Evolutionary conservation across 306 rosid genomes (phyloP), one percentile per base, ranked within the genome.

Genomic region (Gastrolobium bilobum): DNA sequence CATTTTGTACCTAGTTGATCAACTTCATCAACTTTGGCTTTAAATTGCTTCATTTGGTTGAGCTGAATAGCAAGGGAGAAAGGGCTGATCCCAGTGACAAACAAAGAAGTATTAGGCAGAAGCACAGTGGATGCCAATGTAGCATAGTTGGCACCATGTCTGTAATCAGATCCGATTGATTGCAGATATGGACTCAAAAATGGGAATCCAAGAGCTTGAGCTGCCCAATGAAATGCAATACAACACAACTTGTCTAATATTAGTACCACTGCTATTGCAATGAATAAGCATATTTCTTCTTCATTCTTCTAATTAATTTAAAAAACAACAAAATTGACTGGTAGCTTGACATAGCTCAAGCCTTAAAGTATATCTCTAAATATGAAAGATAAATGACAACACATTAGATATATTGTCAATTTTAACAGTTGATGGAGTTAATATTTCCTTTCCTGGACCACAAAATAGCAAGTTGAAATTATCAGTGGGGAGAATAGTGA

Each of bases 41-140:
- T 44, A 40, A 83, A 83, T 73, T 83, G 78, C 54, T 74, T 79
- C 87, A 73, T 79, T 79, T 94, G 99, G 80, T 92, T 94, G 89
- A 94, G 91, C 82, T 94, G 97, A 64, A 94, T 94, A 38, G 93
- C 95, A 10, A 92, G 93, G 43, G 91, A 94, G 68, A 94, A 94
- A 54, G 99, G 99, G 76, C 98, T 74, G 44, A 85, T 81, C 61
- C 88, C 88, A 46, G 83, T 35, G 40, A 81, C 83, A 67, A 85
- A 81, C 81, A 85, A 44, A 77, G 86, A 85, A 61, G 83, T 85
- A 34, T 85, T 77, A 3, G 99, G 99, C 35, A 90, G 87, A 53
- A 95, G 92, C 71, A 92, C 98, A 7, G 97, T 92, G 10, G 97
- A 95, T 10, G 97, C 99, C 62, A 90, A 68, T 10, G 97, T 92